Base-by-base conservation (phyloP, 1,139 yeast species). In the Protomyces macrosporus region DNA sequence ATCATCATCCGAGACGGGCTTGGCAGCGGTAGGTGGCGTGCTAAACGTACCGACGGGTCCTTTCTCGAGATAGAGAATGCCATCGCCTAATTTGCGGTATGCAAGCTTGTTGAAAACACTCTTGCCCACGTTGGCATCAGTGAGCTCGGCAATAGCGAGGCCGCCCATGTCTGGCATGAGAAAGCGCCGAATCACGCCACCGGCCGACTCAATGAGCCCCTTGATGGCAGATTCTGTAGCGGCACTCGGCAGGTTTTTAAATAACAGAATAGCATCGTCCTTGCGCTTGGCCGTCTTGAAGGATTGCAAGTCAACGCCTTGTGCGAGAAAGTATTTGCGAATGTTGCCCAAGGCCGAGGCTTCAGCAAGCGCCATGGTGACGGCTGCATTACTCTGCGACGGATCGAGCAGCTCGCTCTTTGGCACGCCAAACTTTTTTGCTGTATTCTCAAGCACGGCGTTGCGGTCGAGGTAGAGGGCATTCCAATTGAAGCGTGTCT, bases 111-210 rank as follows among this genome's bases (percentile, higher is more conserved):
- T 80, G 72, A 95, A 93, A 1, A 98, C 98, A 4, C 90, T 81
- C 75, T 97, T 84, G 1, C 96, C 98, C 64, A 88, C 80, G 14
- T 96, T 88, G 0, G 85, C 77, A 74, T 88, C 95, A 70, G 91
- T 81, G 75, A 86, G 91, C 73, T 93, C 97, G n/a, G 93, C 85
- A 72, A 93, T 87, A 3, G 98, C 98, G 71, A 93, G 90, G 0
- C 97, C 91, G 14, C 98, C 98, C 32, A 96, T 89, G 32, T 97
- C 96, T 14, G 99, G 98, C 90, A 95, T 88, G 67, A 95, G 76
- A 40, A 90, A 79, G 71, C 97, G 82, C 69, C 84, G 85, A 45
- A 95, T 73, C 10, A 58, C 62, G 68, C 87, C 87, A 55, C 98
- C 98, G 74, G 82, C 85, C 55, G 85, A 86, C 0, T 86, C 76